Evolutionary conservation across 805 yeast genomes (phyloP), one percentile per base, ranked within the genome.

Genomic region (Candida berthetii): DNA sequence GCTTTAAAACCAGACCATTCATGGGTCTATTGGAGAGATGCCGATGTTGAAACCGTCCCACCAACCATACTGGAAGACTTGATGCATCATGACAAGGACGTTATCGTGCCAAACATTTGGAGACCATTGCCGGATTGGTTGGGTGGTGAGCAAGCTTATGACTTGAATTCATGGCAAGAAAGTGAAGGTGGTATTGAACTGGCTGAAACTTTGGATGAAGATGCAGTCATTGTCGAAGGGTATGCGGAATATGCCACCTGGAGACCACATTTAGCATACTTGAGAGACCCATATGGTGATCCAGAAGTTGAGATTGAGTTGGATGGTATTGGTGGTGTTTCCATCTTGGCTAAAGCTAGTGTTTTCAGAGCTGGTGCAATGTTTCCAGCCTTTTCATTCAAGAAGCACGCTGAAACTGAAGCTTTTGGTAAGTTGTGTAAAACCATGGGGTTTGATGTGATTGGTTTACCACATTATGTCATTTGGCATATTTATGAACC

Each of bases 401-500:
- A 87, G 62, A 88, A 87, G 54, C 98, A 93, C 60, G 99, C 98
- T 3, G 99, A 91, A 60, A 91, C 98, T 2, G 98, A 93, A 64
- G 98, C 96, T 0, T 91, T 93, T 62, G 99, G 96, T 36, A 89
- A 86, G 58, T 72, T 91, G 71, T 78, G 87, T 52, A 82, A 86
- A 50, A 70, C 82, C 47, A 87, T 91, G 96, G 90, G 91, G 4
- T 86, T 76, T 60, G 71, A 81, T 19, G 97, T 91, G 19, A 74
- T 82, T 46, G 98, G 98, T 0, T 71, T 91, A 52, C 95, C 96
- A 11, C 96, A 91, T 65, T 91, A 91, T 60, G 95, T 88, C 28
- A 84, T 91, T 42, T 91, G 98, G 98, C 96, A 89, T 62, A 82
- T 87, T 49, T 91, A 91, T 64, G 98, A 91, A 68, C 98, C 98